Evolutionary conservation across 768 basidiomycete genomes (phyloP).

Genomic region (Auriscalpium vulgare): DNA sequence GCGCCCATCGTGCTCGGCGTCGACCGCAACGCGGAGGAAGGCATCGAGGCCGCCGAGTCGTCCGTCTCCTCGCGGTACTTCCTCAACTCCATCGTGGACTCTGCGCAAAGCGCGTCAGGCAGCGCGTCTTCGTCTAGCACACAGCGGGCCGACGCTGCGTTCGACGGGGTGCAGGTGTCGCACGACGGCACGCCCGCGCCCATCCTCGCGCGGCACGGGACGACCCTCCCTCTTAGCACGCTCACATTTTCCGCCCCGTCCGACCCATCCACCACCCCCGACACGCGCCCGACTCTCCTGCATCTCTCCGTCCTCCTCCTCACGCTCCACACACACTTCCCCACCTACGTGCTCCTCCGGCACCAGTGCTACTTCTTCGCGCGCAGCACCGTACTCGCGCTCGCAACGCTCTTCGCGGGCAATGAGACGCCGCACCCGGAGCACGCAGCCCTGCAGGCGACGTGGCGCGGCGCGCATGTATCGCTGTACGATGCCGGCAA

Average conservation of each 20-base stretch:
- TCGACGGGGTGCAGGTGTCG: conserved; percentile 13
- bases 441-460: conserved; percentile 4
- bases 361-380: conserved; percentile 17
- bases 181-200: conserved; percentile 10
- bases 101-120: background rate
- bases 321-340: conserved; percentile 11
- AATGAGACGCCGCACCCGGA: background rate
- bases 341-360: conserved; percentile 11
- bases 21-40: conserved; percentile 12
- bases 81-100: conserved; percentile 4
- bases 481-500: conserved; percentile 11
- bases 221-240: conserved; percentile 5
- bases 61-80: conserved; percentile 4
- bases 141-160: background rate
- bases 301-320: conserved; percentile 13
- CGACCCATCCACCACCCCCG: background rate
- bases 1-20: conserved; percentile 10
- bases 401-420: conserved; percentile 6
- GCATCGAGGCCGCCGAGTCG: background rate
- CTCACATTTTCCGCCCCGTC: conserved; percentile 5
- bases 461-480: conserved; percentile 15
- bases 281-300: conserved; percentile 5
- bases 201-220: conserved; percentile 6
- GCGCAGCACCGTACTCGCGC: conserved; percentile 8
- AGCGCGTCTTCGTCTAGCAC: background rate